Percentiles rank a stretch among this genome's conserved stretches.
These are phyloP conservation scores for Xylaria sp. DNA, from an alignment of 2,329 filamentous ascomycete genomes.

Conservation along the genomic window DNA sequence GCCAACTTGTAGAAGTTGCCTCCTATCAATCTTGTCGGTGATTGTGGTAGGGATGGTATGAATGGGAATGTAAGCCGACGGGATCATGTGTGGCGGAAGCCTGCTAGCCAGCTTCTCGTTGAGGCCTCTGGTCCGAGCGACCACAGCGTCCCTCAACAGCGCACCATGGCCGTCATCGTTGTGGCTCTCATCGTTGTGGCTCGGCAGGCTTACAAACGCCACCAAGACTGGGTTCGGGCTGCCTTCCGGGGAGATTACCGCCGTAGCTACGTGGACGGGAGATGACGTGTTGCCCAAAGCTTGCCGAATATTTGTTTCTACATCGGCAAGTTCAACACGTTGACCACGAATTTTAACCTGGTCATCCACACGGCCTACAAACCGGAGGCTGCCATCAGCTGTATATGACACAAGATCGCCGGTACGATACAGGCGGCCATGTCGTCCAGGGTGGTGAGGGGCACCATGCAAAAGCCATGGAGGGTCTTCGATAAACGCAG, in stretches of 20 bases:
- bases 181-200: not conserved
- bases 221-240: not conserved
- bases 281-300: not conserved
- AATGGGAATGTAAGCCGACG: constrained; percentile 2
- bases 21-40: constrained; percentile 9
- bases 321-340: constrained; percentile 51
- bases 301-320: constrained; percentile 42
- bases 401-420: constrained; percentile 33
- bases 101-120: not conserved
- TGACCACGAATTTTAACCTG: constrained; percentile 58
- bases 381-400: constrained; percentile 46
- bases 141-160: not conserved
- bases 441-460: not conserved
- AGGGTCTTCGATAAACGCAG: constrained; percentile 50
- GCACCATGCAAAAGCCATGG: constrained; percentile 1
- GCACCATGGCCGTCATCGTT: not conserved
- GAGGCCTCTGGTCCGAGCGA: not conserved
- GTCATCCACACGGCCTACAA: constrained; percentile 51
- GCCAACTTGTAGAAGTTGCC: not conserved
- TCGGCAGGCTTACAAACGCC: not conserved
- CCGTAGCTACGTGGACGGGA: not conserved
- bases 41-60: not conserved
- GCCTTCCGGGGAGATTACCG: not conserved
- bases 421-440: constrained; percentile 49
- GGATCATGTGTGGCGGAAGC: constrained; percentile 13